These are phyloP conservation scores for Simplicillium aogashimaense DNA, from an alignment of 2,329 filamentous ascomycete species.

Conservation along the genomic window DNA sequence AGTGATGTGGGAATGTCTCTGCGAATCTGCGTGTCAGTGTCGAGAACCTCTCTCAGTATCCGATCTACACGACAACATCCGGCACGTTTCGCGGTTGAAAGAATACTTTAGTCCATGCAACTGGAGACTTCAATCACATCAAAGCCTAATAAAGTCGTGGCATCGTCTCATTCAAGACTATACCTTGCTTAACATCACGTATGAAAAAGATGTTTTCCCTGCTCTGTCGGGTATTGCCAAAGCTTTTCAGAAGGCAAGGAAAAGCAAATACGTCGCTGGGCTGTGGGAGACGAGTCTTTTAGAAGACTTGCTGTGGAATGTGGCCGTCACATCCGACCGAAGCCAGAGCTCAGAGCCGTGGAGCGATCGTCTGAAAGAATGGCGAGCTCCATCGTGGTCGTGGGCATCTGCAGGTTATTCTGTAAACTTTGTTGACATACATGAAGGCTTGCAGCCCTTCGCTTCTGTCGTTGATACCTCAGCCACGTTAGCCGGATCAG, in stretches of 20 bases:
- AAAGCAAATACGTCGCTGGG: constrained; percentile 7
- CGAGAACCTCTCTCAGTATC: background rate
- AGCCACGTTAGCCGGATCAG: constrained; percentile 1
- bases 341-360: no score
- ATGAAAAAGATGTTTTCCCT: constrained; percentile 8
- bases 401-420: constrained; percentile 5
- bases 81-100: constrained; percentile 1
- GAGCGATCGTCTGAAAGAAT: constrained; percentile 2
- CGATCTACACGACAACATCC: background rate
- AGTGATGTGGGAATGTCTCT: constrained; percentile 9
- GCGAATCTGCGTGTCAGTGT: constrained; percentile 6
- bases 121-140: background rate
- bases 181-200: constrained; percentile 6
- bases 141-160: constrained; percentile 3
- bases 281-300: constrained; percentile 6
- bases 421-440: constrained; percentile 2
- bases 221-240: constrained; percentile 10
- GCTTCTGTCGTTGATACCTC: background rate
- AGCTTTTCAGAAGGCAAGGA: constrained; percentile 1
- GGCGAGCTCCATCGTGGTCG: constrained; percentile 10
- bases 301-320: constrained; percentile 7
- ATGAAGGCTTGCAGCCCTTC: background rate
- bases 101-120: background rate
- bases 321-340: background rate
- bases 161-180: constrained; percentile 9